phyloP scores from a whole-genome alignment of 1,284 basidiomycete genomes.

The Ustilago trichophora region DNA sequence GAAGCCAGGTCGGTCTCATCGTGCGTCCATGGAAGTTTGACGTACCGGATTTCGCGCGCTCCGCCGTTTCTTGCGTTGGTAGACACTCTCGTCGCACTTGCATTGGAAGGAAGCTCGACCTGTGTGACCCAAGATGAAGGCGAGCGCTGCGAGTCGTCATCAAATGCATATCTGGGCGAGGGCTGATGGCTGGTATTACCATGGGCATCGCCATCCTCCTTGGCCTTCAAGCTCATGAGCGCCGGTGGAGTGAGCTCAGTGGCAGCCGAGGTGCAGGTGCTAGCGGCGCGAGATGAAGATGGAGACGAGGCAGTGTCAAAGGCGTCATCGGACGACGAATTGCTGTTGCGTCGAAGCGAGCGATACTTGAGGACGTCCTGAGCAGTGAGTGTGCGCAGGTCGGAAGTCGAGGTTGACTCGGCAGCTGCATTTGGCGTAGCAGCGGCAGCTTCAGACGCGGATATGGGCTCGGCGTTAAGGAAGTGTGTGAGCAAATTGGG shows the following conservation, averaged over 20 bases:
- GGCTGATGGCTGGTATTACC: slow-evolving; percentile 12
- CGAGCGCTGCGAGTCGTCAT: slow-evolving; percentile 11
- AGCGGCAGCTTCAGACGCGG: not conserved
- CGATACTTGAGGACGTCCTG: slow-evolving; percentile 38
- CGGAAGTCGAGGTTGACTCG: slow-evolving; percentile 4
- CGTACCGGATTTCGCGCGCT: slow-evolving; percentile 70
- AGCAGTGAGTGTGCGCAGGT: slow-evolving; percentile 27
- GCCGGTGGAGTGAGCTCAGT: slow-evolving; percentile 45
- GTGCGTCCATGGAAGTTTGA: slow-evolving; percentile 94
- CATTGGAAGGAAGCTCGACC: slow-evolving; percentile 51
- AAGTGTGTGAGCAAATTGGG: slow-evolving; percentile 53
- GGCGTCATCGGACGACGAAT: slow-evolving; percentile 40
- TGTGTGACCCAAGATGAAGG: slow-evolving; percentile 31
- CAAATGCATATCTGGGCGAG: slow-evolving; percentile 16
- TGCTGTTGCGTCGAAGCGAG: slow-evolving; percentile 32
- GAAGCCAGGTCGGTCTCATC: slow-evolving; percentile 59
- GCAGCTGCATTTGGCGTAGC: not conserved
- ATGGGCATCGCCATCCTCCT: not conserved
- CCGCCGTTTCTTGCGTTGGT: slow-evolving; percentile 18
- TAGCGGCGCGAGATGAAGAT: slow-evolving; percentile 30
- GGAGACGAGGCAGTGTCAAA: slow-evolving; percentile 43
- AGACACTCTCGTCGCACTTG: slow-evolving; percentile 41
- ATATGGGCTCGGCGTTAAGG: slow-evolving; percentile 6
- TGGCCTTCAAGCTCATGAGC: slow-evolving; percentile 11
- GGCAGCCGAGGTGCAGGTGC: slow-evolving; percentile 44